Base-by-base conservation (phyloP, 352 stramenopile species). In the Phytophthora colocasiae region DNA sequence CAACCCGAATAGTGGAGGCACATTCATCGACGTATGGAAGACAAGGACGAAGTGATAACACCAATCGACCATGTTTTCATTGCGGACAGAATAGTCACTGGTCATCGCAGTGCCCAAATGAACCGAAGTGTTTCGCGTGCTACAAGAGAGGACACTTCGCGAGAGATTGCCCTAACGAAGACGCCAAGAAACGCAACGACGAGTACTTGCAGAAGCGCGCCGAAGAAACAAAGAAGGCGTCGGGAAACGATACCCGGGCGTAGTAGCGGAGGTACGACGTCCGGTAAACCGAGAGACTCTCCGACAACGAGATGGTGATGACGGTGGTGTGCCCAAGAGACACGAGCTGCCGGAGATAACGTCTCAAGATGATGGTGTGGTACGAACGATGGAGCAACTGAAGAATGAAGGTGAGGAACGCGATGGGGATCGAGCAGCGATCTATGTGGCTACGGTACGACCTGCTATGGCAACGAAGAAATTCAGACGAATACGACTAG, bases 401-500 rank as follows among this genome's bases (percentile, higher is more conserved):
- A 27, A 41, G 26, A 4, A 46, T n/a, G 40, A 8, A 8, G 6
- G 1, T 26, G n/a, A n/a, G n/a, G 31, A 17, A 9, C 38, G 50
- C 17, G 50, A 58, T 9, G 5, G 29, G 2, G 38, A 31, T 1
- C 36, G 50, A 7, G 50, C 36, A 4, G 34, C 11, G 2, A 12
- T n/a, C 6, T 59, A 51, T 11, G 40, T 51, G 7, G 39, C 52
- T 9, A 51, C 40, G 4, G 52, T 50, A 4, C 29, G 52, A 11
- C 52, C 39, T 5, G 52, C 40, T n/a, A 59, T 59, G 52, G 26
- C 24, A n/a, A n/a, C n/a, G n/a, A n/a, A n/a, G n/a, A n/a, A n/a
- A n/a, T n/a, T n/a, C n/a, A n/a, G n/a, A n/a, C n/a, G n/a, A n/a
- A n/a, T n/a, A n/a, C n/a, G n/a, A n/a, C n/a, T n/a, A n/a, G n/a